Evolutionary conservation across 495 filamentous ascomycete genomes (phyloP).

Genomic region (Aspergillus taichungensis): DNA sequence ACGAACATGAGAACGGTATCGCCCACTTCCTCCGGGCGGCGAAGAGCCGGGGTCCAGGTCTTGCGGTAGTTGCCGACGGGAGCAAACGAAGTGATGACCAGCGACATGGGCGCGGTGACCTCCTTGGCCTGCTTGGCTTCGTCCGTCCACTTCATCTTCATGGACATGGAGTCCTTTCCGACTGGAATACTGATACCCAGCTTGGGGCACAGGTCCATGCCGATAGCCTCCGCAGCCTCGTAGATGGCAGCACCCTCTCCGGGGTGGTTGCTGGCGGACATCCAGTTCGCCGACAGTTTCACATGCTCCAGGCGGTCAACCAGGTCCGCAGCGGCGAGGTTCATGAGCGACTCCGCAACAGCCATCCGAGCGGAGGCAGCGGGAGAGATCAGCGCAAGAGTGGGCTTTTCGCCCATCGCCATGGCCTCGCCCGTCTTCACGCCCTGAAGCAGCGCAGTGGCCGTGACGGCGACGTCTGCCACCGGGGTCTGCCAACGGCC

Average conservation of each 20-base stretch:
- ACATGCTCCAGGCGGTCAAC: slow-evolving; percentile 67
- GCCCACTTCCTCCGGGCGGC: slow-evolving; percentile 75
- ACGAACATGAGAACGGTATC: slow-evolving; percentile 87
- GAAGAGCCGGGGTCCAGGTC: slow-evolving; percentile 90
- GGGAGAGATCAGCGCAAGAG: slow-evolving; percentile 79
- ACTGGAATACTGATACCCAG: slow-evolving; percentile 89
- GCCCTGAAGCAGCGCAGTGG: slow-evolving; percentile 63
- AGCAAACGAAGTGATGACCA: slow-evolving; percentile 85
- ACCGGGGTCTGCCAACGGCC: slow-evolving; percentile 96
- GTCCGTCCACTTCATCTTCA: slow-evolving; percentile 96
- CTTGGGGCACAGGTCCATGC: slow-evolving; percentile 74
- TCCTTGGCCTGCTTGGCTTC: slow-evolving; percentile 60
- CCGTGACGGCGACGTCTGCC: slow-evolving; percentile 85
- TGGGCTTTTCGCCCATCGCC: slow-evolving; percentile 94
- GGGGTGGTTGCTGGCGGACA: slow-evolving; percentile 88
- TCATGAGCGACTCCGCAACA: slow-evolving; percentile 88
- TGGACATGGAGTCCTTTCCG: slow-evolving; percentile 95
- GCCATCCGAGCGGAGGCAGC: slow-evolving; percentile 96
- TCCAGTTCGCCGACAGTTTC: slow-evolving; percentile 94
- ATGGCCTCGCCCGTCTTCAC: slow-evolving; percentile 85
- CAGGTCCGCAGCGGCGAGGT: slow-evolving; percentile 79
- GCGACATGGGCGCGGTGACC: slow-evolving; percentile 83
- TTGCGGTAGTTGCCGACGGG: slow-evolving; percentile 68
- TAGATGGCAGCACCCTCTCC: slow-evolving; percentile 93
- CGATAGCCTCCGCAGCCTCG: slow-evolving; percentile 88